phyloP scores from a whole-genome alignment of 2,329 filamentous ascomycete genomes.

The Lasiodiplodia gonubiensis region DNA sequence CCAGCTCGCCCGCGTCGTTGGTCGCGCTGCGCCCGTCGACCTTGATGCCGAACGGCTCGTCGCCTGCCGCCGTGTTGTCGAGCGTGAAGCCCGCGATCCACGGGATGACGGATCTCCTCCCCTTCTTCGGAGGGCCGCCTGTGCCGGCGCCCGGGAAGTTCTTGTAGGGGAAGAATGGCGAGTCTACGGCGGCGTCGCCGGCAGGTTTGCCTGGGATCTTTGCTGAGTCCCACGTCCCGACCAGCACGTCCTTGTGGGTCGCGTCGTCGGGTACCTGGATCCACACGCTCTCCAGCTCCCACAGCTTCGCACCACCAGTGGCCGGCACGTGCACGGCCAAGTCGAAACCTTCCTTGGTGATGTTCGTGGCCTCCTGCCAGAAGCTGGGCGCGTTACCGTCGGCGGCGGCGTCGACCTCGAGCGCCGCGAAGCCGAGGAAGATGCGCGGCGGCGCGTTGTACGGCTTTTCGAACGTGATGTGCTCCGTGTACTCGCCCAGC shows the following conservation, averaged over 20 bases:
- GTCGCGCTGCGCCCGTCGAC: background rate
- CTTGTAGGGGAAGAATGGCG: slow-evolving; percentile 3
- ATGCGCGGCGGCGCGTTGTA: background rate
- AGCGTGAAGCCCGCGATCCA: slow-evolving; percentile 3
- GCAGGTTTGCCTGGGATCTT: background rate
- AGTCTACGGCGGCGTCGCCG: background rate
- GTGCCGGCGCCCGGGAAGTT: background rate
- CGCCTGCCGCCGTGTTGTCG: background rate
- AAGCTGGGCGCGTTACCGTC: background rate
- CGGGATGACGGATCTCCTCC: background rate
- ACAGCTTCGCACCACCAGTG: background rate
- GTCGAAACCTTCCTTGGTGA: background rate
- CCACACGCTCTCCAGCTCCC: slow-evolving; percentile 12
- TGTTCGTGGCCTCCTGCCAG: background rate
- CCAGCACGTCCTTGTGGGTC: background rate
- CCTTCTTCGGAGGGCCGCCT: background rate
- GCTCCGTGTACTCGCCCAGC: background rate
- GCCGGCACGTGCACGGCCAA: background rate
- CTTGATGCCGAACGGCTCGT: background rate
- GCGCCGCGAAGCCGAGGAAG: slow-evolving; percentile 1
- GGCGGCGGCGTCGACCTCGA: background rate
- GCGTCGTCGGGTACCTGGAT: background rate
- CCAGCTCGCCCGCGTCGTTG: background rate
- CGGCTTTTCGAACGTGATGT: background rate
- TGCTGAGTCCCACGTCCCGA: background rate